Evolutionary conservation across 768 basidiomycete genomes (phyloP).

Genomic region (Lactifluus pinguis): DNA sequence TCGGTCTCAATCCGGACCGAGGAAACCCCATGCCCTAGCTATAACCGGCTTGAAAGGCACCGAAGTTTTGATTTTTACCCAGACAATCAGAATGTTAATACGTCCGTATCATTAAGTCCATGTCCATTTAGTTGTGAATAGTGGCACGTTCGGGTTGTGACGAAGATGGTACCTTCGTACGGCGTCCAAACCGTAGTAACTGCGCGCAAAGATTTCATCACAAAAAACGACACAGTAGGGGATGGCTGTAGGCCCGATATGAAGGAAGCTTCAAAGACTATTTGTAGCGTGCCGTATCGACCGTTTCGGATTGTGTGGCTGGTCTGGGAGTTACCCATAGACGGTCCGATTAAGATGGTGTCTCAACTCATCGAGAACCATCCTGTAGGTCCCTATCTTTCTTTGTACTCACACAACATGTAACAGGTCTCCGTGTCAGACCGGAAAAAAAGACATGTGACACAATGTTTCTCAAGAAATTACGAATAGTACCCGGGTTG

Average conservation of each 20-base stretch:
- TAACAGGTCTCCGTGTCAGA: constrained; percentile 73
- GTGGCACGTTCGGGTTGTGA: constrained; percentile 48
- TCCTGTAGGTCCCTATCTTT: not conserved
- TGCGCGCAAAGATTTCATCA: constrained; percentile 41
- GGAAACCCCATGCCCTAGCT: constrained; percentile 78
- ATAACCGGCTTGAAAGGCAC: constrained; percentile 72
- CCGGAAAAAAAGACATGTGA: constrained; percentile 59
- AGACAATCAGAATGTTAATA: constrained; percentile 47
- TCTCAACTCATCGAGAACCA: not conserved
- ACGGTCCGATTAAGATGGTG: constrained; percentile 78
- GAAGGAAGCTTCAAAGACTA: constrained; percentile 70
- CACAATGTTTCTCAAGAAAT: constrained; percentile 47
- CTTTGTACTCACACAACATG: constrained; percentile 86
- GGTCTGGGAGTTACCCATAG: constrained; percentile 78
- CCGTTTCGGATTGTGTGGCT: constrained; percentile 79
- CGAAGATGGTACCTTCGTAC: constrained; percentile 72
- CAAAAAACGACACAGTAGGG: constrained; percentile 68
- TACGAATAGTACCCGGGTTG: constrained; percentile 54
- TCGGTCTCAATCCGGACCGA: constrained; percentile 39
- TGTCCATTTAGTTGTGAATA: constrained; percentile 77
- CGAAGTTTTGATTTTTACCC: constrained; percentile 76
- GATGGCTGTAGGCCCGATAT: constrained; percentile 59
- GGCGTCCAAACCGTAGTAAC: constrained; percentile 48
- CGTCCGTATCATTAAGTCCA: constrained; percentile 87
- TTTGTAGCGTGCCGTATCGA: constrained; percentile 91